Base-by-base conservation (phyloP, 306 rosid genomes). In the Delonix regia region DNA sequence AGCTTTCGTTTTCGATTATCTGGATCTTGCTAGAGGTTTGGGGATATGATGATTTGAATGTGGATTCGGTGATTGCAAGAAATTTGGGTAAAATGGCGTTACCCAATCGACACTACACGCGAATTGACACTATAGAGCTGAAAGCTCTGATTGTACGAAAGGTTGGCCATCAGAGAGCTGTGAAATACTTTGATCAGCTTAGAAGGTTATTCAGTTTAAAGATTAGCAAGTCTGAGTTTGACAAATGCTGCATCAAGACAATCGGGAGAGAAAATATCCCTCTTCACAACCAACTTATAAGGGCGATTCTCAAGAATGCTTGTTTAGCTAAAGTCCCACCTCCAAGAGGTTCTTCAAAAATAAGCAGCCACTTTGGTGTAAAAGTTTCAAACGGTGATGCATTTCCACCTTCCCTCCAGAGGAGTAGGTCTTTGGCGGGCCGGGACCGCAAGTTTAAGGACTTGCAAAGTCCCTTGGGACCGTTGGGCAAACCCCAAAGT, bases 281-380 rank as follows among this genome's bases (percentile, higher is more conserved):
- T 73, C 93, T 96, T 75, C 99, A 96, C 85, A 96, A 93, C 85
- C 87, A 76, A 71, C 80, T 96, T 83, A 86, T 96, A 4, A 81
- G 70, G 70, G 89, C 96, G 6, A 85, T 96, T 77, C 74, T 93
- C 80, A 89, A 84, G 89, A 96, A 96, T 84, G 92, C 90, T 6
- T 83, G 88, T 83, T 63, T 86, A 13, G 90, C 98, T 9, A 87
- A 93, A 82, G 84, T 77, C 70, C 96, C 96, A 18, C 98, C 98
- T 22, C n/a, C 12, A 45, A 86, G 59, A 44, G 83, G 70, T 61
- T 19, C 79, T 51, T 73, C 80, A 47, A 85, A 82, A 84, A 52
- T 39, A 1, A 90, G 86, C 25, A 69, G 76, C 63, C 34, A 66
- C 67, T 82, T 75, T 13, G 79, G 82, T 74, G 90, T 56, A 12